Evolutionary conservation across 148 eudicot genomes (phyloP).

Genomic region (Heliosperma pusillum): DNA sequence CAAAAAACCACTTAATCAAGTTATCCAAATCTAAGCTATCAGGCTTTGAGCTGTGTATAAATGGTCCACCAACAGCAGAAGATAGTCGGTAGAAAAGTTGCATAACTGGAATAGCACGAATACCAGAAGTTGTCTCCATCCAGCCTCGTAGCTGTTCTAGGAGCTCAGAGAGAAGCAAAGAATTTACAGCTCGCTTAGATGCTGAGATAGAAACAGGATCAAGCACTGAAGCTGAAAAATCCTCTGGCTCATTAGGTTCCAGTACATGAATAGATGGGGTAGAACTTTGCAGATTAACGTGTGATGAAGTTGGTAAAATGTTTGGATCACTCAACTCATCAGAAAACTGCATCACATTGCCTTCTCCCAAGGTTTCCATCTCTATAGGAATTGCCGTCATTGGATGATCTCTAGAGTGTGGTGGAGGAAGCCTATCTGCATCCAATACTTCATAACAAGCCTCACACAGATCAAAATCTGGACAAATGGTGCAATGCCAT

Average conservation of each 20-base stretch:
- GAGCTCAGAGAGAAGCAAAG: constrained; percentile 86
- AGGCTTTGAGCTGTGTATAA: constrained; percentile 67
- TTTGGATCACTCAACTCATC: constrained; percentile 59
- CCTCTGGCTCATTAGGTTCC: constrained; percentile 73
- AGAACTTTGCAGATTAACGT: constrained; percentile 51
- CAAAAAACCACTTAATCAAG: constrained; percentile 86
- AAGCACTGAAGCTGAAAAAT: constrained; percentile 58
- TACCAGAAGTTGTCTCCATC: constrained; percentile 89
- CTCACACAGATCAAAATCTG: constrained; percentile 98
- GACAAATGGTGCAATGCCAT: constrained; percentile 98
- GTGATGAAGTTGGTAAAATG: constrained; percentile 52
- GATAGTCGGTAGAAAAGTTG: constrained; percentile 92
- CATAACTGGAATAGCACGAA: constrained; percentile 91
- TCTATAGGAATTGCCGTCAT: constrained; percentile 98
- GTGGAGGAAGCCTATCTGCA: constrained; percentile 86
- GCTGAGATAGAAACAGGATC: constrained; percentile 97
- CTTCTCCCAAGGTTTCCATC: constrained; percentile 77
- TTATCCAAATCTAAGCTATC: constrained; percentile 86
- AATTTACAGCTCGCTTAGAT: constrained; percentile 91
- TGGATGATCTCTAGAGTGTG: constrained; percentile 95
- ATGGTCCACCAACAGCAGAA: constrained; percentile 97
- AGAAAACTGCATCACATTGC: constrained; percentile 72
- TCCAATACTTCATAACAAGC: constrained; percentile 93
- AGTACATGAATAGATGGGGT: constrained; percentile 76
- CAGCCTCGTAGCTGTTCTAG: constrained; percentile 86